Conservation (phyloP, 2,329 filamentous ascomycete genomes). For the Tetracladium maxilliforme region DNA sequence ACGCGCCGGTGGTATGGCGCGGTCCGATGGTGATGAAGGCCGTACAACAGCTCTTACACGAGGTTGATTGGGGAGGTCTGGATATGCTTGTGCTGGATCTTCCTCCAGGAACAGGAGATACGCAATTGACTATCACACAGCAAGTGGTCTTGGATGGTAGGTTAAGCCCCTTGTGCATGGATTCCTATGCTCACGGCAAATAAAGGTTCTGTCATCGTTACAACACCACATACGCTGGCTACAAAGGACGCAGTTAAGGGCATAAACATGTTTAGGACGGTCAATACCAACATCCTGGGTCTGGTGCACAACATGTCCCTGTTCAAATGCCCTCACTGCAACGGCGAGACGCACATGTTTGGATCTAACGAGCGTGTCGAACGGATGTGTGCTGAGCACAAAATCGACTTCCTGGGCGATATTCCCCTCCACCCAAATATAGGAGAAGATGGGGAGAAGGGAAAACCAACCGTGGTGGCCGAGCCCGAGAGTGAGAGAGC, state of each 20-base stretch:
- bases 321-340: slow-evolving; percentile 68
- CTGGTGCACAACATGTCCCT: slow-evolving; percentile 88
- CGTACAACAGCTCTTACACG: slow-evolving; percentile 84
- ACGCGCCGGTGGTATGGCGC: slow-evolving; percentile 82
- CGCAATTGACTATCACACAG: slow-evolving; percentile 92
- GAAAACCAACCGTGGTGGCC: slow-evolving; percentile 79
- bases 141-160: slow-evolving; percentile 76
- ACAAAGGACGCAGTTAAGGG: slow-evolving; percentile 86
- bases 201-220: slow-evolving; percentile 67
- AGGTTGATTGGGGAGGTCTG: slow-evolving; percentile 83
- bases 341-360: slow-evolving; percentile 61
- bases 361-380: slow-evolving; percentile 50
- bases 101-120: slow-evolving; percentile 88
- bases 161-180: slow-evolving; percentile 6
- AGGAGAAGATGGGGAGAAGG: slow-evolving; percentile 73
- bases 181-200: slow-evolving; percentile 2
- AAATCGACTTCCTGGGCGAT: slow-evolving; percentile 72
- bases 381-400: slow-evolving; percentile 54
- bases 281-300: slow-evolving; percentile 61
- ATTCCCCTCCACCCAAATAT: slow-evolving; percentile 79
- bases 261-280: slow-evolving; percentile 82
- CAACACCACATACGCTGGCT: slow-evolving; percentile 85
- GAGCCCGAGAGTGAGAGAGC: slow-evolving; percentile 66
- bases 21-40: slow-evolving; percentile 98
- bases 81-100: slow-evolving; percentile 84